Conservation (phyloP, 768 basidiomycete genomes). For the Serendipita indica region DNA sequence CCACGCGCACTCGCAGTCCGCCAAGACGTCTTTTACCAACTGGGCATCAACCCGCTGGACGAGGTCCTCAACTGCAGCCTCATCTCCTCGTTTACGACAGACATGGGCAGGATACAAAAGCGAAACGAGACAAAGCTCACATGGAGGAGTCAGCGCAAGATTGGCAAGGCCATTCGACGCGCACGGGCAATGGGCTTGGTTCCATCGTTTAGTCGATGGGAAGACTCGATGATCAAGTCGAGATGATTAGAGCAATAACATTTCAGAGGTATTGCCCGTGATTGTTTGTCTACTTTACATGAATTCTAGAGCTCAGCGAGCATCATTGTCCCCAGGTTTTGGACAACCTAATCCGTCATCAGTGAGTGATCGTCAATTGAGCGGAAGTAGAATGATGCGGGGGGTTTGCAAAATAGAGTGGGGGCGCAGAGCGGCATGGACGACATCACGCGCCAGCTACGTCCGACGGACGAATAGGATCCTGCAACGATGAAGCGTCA, state of each 20-base stretch:
- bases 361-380: neutral
- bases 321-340: conserved; percentile 89
- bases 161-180: conserved; percentile 75
- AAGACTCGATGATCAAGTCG: conserved; percentile 1
- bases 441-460: too few relatives aligned
- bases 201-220: conserved; percentile 24
- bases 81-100: conserved; percentile 43
- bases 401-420: neutral
- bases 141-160: conserved; percentile 55
- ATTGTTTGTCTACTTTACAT: too few relatives aligned
- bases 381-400: neutral
- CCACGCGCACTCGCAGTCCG: conserved; percentile 2
- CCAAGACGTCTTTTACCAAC: conserved; percentile 55
- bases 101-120: conserved; percentile 69
- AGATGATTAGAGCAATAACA: neutral
- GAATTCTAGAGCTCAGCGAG: conserved; percentile 64
- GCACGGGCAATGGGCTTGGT: conserved; percentile 87
- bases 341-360: conserved; percentile 41
- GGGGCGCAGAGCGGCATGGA: neutral
- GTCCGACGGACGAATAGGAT: too few relatives aligned
- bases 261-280: neutral
- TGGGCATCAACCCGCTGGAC: conserved; percentile 57
- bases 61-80: conserved; percentile 47
- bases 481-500: too few relatives aligned
- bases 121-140: conserved; percentile 60